phyloP scores from a whole-genome alignment of 176 grass and related monocot genomes.

The Carex littledalei region DNA sequence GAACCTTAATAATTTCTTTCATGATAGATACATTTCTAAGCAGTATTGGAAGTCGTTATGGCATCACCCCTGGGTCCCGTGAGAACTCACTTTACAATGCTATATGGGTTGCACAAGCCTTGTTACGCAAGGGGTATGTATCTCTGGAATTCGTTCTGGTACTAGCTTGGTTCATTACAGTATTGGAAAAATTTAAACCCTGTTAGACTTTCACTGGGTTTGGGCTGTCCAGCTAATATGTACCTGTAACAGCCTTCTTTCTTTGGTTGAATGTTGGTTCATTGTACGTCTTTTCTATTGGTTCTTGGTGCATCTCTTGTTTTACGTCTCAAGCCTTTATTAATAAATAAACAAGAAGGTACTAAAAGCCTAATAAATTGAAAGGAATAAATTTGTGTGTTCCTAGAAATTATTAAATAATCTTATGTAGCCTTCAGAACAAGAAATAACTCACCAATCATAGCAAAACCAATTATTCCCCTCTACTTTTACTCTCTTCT shows the following conservation, averaged over 20 bases:
- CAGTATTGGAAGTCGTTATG: constrained; percentile 83
- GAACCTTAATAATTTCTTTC: constrained; percentile 21
- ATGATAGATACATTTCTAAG: constrained; percentile 59
- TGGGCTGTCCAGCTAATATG: too few relatives aligned
- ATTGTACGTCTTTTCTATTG: background rate
- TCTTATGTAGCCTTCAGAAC: background rate
- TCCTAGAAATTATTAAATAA: background rate
- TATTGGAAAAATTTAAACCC: background rate
- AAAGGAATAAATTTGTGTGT: background rate
- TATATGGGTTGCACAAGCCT: constrained; percentile 86
- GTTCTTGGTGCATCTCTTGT: background rate
- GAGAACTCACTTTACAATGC: constrained; percentile 94
- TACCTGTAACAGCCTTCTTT: background rate
- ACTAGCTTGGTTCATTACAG: background rate
- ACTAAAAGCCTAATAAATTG: background rate
- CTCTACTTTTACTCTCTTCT: background rate
- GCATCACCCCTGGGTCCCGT: constrained; percentile 63
- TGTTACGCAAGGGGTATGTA: constrained; percentile 81
- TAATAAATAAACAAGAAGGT: background rate
- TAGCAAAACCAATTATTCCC: background rate
- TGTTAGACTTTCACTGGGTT: background rate
- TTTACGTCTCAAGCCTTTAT: background rate
- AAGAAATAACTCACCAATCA: too few relatives aligned
- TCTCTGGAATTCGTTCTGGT: background rate
- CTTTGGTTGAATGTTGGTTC: background rate